Base-by-base conservation (phyloP, 148 eudicot genomes). In the Limonium bicolor region DNA sequence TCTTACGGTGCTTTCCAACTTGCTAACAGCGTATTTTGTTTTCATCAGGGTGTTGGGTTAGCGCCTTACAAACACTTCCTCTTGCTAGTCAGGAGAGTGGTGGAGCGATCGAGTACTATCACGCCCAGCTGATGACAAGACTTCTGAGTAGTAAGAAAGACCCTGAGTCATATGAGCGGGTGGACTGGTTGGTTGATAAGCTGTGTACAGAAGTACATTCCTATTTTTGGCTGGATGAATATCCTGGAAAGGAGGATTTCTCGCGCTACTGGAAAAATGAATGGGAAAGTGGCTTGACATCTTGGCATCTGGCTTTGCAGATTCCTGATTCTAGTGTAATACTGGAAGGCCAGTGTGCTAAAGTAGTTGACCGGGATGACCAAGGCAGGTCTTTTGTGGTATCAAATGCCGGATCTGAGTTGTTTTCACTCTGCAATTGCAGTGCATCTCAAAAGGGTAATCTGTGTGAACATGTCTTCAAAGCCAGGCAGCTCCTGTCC, bases 181-280 rank as follows among this genome's bases (percentile, higher is more conserved):
- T 77, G 35, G 95, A 90, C 63, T 90, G 97, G 97, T 64, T 84
- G 51, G 77, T 78, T 11, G 74, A 84, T 60, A 84, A 77, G 69
- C 55, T 90, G 55, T 56, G 56, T 49, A 90, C 79, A 21, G 75
- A 78, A 69, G 95, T 84, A 26, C 95, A 90, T 55, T 75, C 99
- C 3, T 80, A 73, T 67, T 84, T 80, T 48, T 84, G 95, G 97
- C 81, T 90, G 36, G 97, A 90, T 39, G 92, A 90, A 67, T 84
- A 66, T 58, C 64, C 92, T 0, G 79, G 65, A n/a, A 90, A 80
- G 40, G 81, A 77, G 34, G 84, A 84, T 68, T 90, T 77, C 52
- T 53, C 76, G 24, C 78, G 95, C 36, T 90, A 90, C 65, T 36
- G 64, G 65, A 83, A 72, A 59, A 75, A 88, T 34, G 94, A 88